phyloP scores from a whole-genome alignment of 805 yeast genomes.

The Sugiyamaella floridensis region DNA sequence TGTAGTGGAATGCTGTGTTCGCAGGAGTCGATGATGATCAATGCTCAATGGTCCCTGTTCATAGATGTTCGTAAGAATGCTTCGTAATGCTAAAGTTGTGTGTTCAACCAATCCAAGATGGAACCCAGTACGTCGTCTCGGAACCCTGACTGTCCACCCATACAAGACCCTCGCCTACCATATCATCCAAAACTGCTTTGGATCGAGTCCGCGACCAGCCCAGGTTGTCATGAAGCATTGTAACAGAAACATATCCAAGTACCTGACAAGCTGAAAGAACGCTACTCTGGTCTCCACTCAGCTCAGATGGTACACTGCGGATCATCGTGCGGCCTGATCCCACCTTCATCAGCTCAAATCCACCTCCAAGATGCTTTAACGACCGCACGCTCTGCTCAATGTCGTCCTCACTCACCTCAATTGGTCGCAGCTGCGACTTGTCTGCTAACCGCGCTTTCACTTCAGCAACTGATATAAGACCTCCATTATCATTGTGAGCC shows the following conservation, averaged over 20 bases:
- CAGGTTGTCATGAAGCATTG: constrained; percentile 63
- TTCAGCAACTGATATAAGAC: constrained; percentile 59
- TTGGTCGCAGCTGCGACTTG: constrained; percentile 21
- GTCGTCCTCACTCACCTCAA: constrained; percentile 41
- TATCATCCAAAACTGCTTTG: constrained; percentile 58
- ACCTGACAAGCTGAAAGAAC: constrained; percentile 72
- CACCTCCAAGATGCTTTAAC: constrained; percentile 58
- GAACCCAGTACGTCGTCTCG: constrained; percentile 34
- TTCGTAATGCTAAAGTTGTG: neutral
- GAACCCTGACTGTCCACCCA: constrained; percentile 62
- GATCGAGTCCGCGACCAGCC: constrained; percentile 65
- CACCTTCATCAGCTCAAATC: constrained; percentile 55
- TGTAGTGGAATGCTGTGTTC: no score
- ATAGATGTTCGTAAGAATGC: no score
- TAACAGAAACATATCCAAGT: constrained; percentile 64
- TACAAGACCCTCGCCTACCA: constrained; percentile 73
- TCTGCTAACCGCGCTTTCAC: constrained; percentile 34
- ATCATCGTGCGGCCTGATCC: constrained; percentile 49
- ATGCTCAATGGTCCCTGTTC: no score
- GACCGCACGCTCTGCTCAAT: constrained; percentile 48
- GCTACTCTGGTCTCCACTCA: constrained; percentile 59
- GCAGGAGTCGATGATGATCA: no score
- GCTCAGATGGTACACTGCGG: constrained; percentile 55
- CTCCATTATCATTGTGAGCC: constrained; percentile 73
- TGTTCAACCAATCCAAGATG: constrained; percentile 22